Base-by-base conservation (phyloP, 2,329 filamentous ascomycete species). In the Trichoderma koningii region DNA sequence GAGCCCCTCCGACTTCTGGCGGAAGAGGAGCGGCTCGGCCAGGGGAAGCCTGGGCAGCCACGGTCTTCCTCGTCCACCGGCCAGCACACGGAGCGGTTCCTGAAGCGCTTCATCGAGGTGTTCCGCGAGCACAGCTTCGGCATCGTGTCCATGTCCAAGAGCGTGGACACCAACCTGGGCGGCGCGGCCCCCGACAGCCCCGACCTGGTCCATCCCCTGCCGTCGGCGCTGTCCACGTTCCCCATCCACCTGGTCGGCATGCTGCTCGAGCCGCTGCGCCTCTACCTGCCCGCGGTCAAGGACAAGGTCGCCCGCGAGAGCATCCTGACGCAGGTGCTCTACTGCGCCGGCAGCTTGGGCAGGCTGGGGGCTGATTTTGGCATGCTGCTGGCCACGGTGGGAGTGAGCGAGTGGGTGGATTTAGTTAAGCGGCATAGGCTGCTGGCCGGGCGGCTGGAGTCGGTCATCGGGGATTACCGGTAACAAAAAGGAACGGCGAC, bases 81-180 rank as follows among this genome's bases (percentile, higher is more conserved):
- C 0, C 93, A 96, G 72, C 95, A 98, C 75, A 97, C 93, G 1
- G 95, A 98, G 76, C 86, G 93, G 59, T 99, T 93, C 72, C 80
- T 99, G 50, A 99, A 98, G 76, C 86, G 93, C 55, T 99, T 96
- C 76, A 91, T 99, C 71, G 95, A 99, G 75, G 93, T 99, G 30
- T 98, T 98, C 75, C 90, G 95, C 60, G 95, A 99, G 77, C 95
- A 99, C 77, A 97, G 92, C 74, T 99, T 99, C 76, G 91, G 89
- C 50, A 96, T 98, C 66, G 87, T 98, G 30, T 96, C 92, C 66
- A 92, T 98, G 84, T 97, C 96, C 77, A 91, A 89, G 72, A 95
- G 90, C 72, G 92, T 98, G 0, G 82, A 85, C 3, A 83, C 87
- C 3, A 76, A 75, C 60, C 71, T 77, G 50, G 62, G 68, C 14